Evolutionary conservation across 139 green algal species (phyloP), one percentile per base, ranked within the genome.

Genomic region (Chlorella sorokiniana): DNA sequence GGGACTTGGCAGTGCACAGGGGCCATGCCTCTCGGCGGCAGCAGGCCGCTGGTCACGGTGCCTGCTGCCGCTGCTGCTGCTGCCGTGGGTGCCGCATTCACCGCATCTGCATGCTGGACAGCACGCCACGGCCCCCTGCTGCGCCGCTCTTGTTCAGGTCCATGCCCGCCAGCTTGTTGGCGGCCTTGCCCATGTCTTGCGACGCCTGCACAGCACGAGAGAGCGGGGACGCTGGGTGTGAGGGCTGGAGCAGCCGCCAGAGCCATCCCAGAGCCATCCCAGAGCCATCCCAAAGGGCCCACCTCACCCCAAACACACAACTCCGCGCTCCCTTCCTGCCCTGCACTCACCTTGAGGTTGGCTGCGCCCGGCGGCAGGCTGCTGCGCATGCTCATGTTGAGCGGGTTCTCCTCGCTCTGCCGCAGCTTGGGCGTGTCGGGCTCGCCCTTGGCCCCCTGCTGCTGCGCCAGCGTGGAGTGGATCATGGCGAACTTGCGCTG

Each of bases 401-500:
- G 75, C 29, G 75, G 75, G 75, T 81, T 81, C 59, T 81, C 75
- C 75, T 81, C 75, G 40, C 59, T 72, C 40, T 27, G 23, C 7
- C 78, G 78, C 65, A 83, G 65, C 78, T 83, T 83, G 51, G 78
- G 78, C 4, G 78, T 83, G 51, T 83, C 78, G 4, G 52, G 37
- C n/a, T 51, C 73, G 27, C 42, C 75, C 40, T 48, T 59, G 35
- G 59, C n/a, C 29, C 62, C 68, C 45, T 85, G 78, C 82, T 92
- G 89, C 85, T 92, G 88, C 14, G 89, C 89, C 70, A 97, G 90
- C 20, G 93, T 97, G 62, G 81, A 87, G 87, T 98, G 95, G 80
- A 98, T 97, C 64, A 85, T 88, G 35, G 91, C 87, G 88, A 98
- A 98, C 88, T 98, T 97, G 76, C 88, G 86, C 86, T 97, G 95